Evolutionary conservation across 345 rosid genomes (phyloP).

Genomic region (Camelina laxa): DNA sequence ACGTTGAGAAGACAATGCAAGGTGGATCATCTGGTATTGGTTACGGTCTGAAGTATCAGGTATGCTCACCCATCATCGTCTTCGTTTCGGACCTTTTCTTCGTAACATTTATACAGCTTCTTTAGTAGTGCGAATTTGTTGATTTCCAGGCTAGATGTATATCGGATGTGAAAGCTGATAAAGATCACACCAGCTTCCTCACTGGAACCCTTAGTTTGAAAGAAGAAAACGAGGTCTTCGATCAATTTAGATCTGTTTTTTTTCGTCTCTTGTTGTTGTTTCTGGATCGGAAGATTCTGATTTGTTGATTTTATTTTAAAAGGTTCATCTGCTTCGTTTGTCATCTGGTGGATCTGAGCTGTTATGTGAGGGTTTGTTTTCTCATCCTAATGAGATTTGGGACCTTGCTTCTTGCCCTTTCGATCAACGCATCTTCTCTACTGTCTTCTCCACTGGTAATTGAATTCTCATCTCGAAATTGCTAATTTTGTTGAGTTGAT

Average conservation of each 20-base stretch:
- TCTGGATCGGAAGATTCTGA: constrained; percentile 30
- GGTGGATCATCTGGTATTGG: constrained; percentile 91
- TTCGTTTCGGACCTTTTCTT: neutral
- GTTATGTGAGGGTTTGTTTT: constrained; percentile 85
- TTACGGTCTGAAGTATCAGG: constrained; percentile 95
- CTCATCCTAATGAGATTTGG: constrained; percentile 96
- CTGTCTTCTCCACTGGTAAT: constrained; percentile 79
- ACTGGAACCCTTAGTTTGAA: constrained; percentile 83
- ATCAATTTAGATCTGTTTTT: constrained; percentile 19
- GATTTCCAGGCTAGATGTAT: constrained; percentile 80
- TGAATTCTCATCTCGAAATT: neutral
- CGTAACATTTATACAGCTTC: neutral
- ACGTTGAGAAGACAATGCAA: constrained; percentile 61
- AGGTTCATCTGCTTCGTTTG: constrained; percentile 91
- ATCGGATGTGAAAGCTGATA: constrained; percentile 88
- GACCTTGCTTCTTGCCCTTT: constrained; percentile 83
- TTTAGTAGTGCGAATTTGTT: neutral
- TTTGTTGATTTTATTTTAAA: neutral
- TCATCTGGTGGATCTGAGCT: constrained; percentile 88
- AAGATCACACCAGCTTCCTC: constrained; percentile 92
- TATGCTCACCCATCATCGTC: constrained; percentile 28
- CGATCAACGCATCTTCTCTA: constrained; percentile 93
- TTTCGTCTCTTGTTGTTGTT: neutral
- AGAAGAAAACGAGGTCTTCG: constrained; percentile 88
- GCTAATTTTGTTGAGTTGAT: constrained; percentile 1